Evolutionary conservation across 805 yeast species (phyloP).

Genomic region (Candida pseudofarinosa): DNA sequence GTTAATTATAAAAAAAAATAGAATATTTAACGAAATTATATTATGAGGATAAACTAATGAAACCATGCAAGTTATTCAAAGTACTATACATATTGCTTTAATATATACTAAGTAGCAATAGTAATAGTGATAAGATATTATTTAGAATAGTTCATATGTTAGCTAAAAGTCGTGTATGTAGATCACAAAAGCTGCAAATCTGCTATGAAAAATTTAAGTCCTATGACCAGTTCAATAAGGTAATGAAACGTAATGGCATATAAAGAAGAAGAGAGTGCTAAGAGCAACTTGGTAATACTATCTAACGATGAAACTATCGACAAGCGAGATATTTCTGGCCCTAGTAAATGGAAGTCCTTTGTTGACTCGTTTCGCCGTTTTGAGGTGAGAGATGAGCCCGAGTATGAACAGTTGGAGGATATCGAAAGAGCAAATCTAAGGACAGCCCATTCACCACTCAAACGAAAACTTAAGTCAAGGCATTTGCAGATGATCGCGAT

Average conservation of each 20-base stretch:
- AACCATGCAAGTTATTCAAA: neutral
- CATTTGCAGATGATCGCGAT: conserved; percentile 43
- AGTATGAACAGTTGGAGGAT: conserved; percentile 24
- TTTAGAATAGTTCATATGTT: no score
- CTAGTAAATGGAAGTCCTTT: conserved; percentile 37
- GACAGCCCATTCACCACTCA: conserved; percentile 36
- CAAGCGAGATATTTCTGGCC: conserved; percentile 4
- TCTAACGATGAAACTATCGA: conserved; percentile 1
- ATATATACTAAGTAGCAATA: no score
- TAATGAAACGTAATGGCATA: neutral
- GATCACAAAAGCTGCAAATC: neutral
- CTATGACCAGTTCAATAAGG: neutral
- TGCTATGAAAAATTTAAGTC: neutral
- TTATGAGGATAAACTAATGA: neutral
- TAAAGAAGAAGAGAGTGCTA: neutral
- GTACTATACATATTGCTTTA: no score
- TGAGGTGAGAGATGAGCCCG: conserved; percentile 21
- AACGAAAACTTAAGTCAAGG: conserved; percentile 29
- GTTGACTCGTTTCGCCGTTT: conserved; percentile 47
- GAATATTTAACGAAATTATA: neutral
- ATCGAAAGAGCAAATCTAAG: conserved; percentile 37
- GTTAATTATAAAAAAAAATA: conserved; percentile 18
- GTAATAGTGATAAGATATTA: no score
- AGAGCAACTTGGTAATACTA: neutral
- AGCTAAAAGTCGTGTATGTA: neutral